These are phyloP conservation scores for Penicillium frequentans DNA, from an alignment of 2,329 filamentous ascomycete genomes.

Conservation along the genomic window DNA sequence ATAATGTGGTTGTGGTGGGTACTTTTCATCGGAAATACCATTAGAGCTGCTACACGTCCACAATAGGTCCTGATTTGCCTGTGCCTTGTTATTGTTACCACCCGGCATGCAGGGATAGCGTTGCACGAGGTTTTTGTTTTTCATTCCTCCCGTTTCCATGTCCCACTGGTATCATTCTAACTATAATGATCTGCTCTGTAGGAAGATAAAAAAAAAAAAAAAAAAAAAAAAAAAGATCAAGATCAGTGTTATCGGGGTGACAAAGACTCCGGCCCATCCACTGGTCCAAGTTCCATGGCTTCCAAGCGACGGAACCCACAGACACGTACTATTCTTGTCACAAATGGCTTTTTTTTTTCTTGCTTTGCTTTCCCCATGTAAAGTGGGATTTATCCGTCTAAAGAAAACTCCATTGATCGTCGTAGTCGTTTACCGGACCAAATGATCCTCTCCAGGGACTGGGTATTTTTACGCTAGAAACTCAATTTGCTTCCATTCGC, in stretches of 20 bases:
- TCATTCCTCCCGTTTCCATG: constrained; percentile 25
- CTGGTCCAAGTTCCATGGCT: constrained; percentile 13
- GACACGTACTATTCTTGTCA: not conserved
- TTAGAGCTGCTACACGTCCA: not conserved
- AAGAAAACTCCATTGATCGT: constrained; percentile 3
- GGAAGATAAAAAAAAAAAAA: not conserved
- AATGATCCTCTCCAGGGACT: not conserved
- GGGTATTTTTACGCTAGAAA: constrained; percentile 8
- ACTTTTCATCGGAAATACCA: constrained; percentile 13
- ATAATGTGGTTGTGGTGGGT: constrained; percentile 15
- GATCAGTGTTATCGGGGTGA: not conserved
- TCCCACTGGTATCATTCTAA: constrained; percentile 5
- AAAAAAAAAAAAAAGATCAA: not conserved
- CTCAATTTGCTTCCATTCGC: constrained; percentile 8
- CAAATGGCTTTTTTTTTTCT: not conserved
- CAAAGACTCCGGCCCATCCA: not conserved
- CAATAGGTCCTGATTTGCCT: constrained; percentile 10
- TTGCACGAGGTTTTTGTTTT: constrained; percentile 18
- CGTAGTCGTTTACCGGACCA: constrained; percentile 1
- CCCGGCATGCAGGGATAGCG: constrained; percentile 33
- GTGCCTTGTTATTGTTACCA: constrained; percentile 22
- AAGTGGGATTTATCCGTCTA: not conserved
- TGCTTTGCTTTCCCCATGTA: not conserved
- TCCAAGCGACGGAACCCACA: constrained; percentile 13
- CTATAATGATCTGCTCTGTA: not conserved